phyloP scores from a whole-genome alignment of 176 grass and related monocot species.

The Oryza punctata region DNA sequence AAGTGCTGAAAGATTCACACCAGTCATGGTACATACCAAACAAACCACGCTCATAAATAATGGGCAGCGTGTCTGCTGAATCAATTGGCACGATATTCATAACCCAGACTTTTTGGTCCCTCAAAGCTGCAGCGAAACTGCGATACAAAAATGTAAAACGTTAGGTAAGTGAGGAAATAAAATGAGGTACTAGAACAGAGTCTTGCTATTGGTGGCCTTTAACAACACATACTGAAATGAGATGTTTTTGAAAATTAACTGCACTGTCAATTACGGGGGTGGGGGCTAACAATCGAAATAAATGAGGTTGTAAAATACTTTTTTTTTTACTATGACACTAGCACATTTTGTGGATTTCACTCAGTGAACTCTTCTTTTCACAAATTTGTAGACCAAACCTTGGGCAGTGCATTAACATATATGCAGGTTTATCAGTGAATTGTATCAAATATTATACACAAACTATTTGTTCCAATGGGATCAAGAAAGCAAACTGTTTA shows the following conservation, averaged over 20 bases:
- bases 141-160: constrained; percentile 31
- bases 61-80: constrained; percentile 91
- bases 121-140: constrained; percentile 94
- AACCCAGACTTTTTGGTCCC: constrained; percentile 84
- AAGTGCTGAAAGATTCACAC: constrained; percentile 99
- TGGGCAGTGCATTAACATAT: not conserved
- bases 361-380: not conserved
- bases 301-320: not conserved
- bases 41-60: constrained; percentile 98
- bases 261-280: not conserved
- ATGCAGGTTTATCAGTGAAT: not conserved
- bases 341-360: not conserved
- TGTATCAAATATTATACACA: constrained; percentile 1
- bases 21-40: constrained; percentile 99
- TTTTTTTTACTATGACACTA: not conserved
- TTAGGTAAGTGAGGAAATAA: constrained; percentile 32
- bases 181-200: not conserved
- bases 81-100: constrained; percentile 95
- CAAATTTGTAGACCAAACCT: not conserved
- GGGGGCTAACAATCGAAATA: not conserved
- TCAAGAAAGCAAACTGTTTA: constrained; percentile 4
- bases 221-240: not conserved
- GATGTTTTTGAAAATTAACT: not conserved
- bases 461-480: not conserved
- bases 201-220: not conserved